Base-by-base conservation (phyloP, 345 rosid genomes). In the Moricandia arvensis region DNA sequence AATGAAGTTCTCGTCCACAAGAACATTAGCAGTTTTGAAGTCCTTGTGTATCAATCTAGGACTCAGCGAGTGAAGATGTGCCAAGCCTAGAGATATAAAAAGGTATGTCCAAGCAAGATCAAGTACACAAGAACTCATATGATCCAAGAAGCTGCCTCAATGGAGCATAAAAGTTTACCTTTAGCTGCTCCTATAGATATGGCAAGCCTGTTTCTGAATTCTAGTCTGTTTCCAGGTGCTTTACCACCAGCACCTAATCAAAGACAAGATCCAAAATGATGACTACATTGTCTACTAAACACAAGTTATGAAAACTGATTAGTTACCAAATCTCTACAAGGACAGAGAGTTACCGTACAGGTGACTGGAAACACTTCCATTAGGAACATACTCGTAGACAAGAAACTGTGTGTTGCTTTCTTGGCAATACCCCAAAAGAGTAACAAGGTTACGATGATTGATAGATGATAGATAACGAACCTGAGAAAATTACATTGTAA, bases 281-380 rank as follows among this genome's bases (percentile, higher is more conserved):
- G 55, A 0, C 1, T 61, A 58, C 68, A 72, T 66, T 59, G 63
- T 45, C 75, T 27, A 74, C 75, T 27, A 74, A 47, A 65, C 65
- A 13, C 60, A 8, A 41, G 26, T 49, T 13, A 21, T 17, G 27
- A 66, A 66, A 8, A 69, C 79, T 69, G 35, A 66, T 38, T 47
- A 3, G 8, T 69, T 16, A 67, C 77, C 75, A 55, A 57, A 18
- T 45, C 75, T 59, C 71, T n/a, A 41, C 24, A 21, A 59, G 86
- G 89, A 83, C 80, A 83, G 91, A 82, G 87, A 86, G 91, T 91
- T 91, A 95, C 99, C 97, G 72, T 89, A 90, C 90, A 92, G 85
- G 85, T 95, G 97, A 84, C 89, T 83, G 82, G 99, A 95, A 85
- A 95, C 94, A 58, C 99, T 95, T 65, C 99, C 99, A 79, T 88